phyloP scores from a whole-genome alignment of 345 rosid species.

The Sisymbrium altissimum region DNA sequence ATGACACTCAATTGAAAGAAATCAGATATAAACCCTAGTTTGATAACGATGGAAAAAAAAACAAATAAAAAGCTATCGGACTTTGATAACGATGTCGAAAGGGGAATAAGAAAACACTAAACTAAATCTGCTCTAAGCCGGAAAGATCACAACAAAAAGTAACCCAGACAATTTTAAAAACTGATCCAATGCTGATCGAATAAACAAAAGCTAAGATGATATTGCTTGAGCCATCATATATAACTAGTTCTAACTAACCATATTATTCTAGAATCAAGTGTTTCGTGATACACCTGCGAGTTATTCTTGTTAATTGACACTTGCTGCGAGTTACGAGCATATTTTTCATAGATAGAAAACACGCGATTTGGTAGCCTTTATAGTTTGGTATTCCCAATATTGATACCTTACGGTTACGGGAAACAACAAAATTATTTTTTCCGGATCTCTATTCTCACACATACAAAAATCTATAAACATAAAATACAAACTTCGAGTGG shows the following conservation, averaged over 20 bases:
- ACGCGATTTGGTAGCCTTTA: background rate
- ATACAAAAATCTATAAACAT: slow-evolving; percentile 1
- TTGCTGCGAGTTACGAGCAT: background rate
- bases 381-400: background rate
- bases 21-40: too few relatives aligned
- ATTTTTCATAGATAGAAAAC: background rate
- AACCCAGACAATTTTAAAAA: background rate
- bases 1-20: background rate
- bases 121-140: background rate
- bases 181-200: background rate
- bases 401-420: slow-evolving; percentile 22
- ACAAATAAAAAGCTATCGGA: too few relatives aligned
- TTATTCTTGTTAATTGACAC: background rate
- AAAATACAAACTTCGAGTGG: slow-evolving; percentile 22
- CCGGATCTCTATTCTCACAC: slow-evolving; percentile 1
- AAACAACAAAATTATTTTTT: slow-evolving; percentile 16
- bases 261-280: background rate
- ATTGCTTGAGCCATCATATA: background rate
- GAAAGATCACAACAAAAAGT: background rate
- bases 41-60: too few relatives aligned
- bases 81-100: too few relatives aligned
- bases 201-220: background rate
- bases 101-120: background rate
- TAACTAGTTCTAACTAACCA: background rate
- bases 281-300: background rate